Evolutionary conservation across 192 early-diverging fungal species (phyloP).

Genomic region (Gaertneriomyces semiglobifer): DNA sequence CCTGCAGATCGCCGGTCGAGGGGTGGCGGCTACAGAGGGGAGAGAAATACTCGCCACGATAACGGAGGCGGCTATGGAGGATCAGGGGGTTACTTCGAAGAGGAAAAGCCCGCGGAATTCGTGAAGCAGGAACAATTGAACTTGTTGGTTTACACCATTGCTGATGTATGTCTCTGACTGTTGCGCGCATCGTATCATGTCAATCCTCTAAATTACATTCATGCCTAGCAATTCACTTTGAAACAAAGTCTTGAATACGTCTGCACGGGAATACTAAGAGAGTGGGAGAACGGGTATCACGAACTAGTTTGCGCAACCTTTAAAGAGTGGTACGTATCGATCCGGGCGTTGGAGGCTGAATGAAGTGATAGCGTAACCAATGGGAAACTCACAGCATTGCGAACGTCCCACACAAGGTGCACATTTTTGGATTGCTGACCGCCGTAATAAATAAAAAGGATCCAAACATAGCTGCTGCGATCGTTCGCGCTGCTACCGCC

Average conservation of each 20-base stretch:
- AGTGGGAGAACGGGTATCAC: not conserved
- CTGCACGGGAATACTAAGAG: not conserved
- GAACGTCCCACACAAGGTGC: constrained; percentile 71
- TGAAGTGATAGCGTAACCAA: not conserved
- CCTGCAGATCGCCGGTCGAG: too few species aligned
- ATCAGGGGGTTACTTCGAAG: too few species aligned
- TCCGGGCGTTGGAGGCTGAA: not conserved
- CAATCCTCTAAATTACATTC: not conserved
- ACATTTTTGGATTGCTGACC: constrained; percentile 75
- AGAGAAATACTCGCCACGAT: too few species aligned
- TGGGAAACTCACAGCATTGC: constrained; percentile 46
- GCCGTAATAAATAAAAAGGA: constrained; percentile 79
- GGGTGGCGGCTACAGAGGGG: too few species aligned
- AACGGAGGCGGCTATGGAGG: too few species aligned
- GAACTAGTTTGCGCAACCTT: constrained; percentile 5
- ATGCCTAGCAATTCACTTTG: not conserved
- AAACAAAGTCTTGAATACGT: not conserved
- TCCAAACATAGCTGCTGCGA: constrained; percentile 55
- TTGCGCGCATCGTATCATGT: not conserved
- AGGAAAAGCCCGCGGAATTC: too few species aligned
- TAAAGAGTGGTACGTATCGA: constrained; percentile 16
- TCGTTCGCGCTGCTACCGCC: constrained; percentile 59
- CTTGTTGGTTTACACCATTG: too few species aligned
- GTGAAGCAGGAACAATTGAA: too few species aligned
- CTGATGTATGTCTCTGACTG: too few species aligned